A percentile compares a stretch with the other conserved stretches of the same genome.
Conservation (phyloP, 768 basidiomycete genomes). For the Pluteus cervinus region DNA sequence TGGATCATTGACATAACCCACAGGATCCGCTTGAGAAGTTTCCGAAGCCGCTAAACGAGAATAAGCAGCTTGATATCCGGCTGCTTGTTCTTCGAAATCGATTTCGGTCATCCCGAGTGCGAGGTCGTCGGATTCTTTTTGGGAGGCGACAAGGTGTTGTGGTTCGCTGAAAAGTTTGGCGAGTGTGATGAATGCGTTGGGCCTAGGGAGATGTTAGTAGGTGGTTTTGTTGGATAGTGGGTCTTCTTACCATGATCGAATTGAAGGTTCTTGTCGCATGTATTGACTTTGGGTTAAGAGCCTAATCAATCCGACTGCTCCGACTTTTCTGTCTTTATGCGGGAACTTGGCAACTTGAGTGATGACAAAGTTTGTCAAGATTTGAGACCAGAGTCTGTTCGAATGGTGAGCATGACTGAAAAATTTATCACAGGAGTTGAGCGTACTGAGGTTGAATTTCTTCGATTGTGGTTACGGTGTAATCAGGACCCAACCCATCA, state of each 20-base stretch:
- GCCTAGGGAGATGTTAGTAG: conserved; percentile 43
- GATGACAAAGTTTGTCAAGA: conserved; percentile 70
- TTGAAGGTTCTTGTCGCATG: conserved; percentile 62
- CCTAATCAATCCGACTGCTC: conserved; percentile 72
- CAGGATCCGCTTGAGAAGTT: conserved; percentile 48
- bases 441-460: conserved; percentile 79
- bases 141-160: conserved; percentile 49
- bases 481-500: conserved; percentile 73
- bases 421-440: not conserved
- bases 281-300: conserved; percentile 68
- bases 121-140: conserved; percentile 37
- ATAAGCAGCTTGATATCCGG: conserved; percentile 93
- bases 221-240: not conserved
- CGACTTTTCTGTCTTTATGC: conserved; percentile 79
- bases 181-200: conserved; percentile 59
- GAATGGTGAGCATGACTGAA: conserved; percentile 2
- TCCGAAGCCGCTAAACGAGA: conserved; percentile 86
- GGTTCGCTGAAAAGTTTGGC: conserved; percentile 75
- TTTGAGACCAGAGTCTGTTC: conserved; percentile 65
- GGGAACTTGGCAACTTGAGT: conserved; percentile 79
- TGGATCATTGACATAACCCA: conserved; percentile 54
- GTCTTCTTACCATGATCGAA: conserved; percentile 55
- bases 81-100: conserved; percentile 85
- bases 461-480: conserved; percentile 71
- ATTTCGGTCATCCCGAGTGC: conserved; percentile 63